These are phyloP conservation scores for Pichia paraexigua DNA, from an alignment of 805 yeast genomes.

Conservation along the genomic window DNA sequence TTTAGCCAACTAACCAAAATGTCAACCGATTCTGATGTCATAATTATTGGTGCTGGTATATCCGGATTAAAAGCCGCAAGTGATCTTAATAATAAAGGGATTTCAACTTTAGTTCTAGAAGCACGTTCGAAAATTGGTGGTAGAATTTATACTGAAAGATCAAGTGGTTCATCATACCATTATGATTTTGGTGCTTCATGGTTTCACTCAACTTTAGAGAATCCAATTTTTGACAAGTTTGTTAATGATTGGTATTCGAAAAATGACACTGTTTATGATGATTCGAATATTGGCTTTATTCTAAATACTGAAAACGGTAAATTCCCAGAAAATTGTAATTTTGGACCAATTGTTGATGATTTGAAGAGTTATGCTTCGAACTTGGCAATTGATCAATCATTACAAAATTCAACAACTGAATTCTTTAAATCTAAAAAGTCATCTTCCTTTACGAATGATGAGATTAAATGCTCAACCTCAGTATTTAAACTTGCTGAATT, in stretches of 20 bases:
- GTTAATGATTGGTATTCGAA: constrained; percentile 16
- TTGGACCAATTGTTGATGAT: constrained; percentile 27
- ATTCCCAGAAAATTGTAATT: constrained; percentile 22
- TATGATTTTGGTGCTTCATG: constrained; percentile 49
- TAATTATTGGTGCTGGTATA: constrained; percentile 45
- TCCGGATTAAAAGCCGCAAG: constrained; percentile 44
- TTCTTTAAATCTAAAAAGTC: constrained; percentile 16
- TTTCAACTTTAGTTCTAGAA: constrained; percentile 36
- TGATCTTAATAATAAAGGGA: constrained; percentile 25
- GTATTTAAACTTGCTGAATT: constrained; percentile 24
- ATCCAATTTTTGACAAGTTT: constrained; percentile 31
- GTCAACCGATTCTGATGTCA: constrained; percentile 22
- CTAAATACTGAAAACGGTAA: constrained; percentile 6
- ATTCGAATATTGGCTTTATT: constrained; percentile 13
- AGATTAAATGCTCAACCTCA: constrained; percentile 24
- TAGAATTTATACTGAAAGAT: constrained; percentile 29
- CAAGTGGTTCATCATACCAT: constrained; percentile 15
- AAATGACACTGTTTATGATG: constrained; percentile 25
- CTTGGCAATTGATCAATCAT: constrained; percentile 23
- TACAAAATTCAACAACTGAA: constrained; percentile 21
- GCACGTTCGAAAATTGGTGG: constrained; percentile 43
- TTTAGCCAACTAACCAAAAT: neutral
- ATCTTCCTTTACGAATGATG: constrained; percentile 18
- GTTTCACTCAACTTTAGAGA: constrained; percentile 43
- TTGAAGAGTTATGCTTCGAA: constrained; percentile 26